Evolutionary conservation across 441 rosid species (phyloP).

Genomic region (Pelargonium cotyledonis): DNA sequence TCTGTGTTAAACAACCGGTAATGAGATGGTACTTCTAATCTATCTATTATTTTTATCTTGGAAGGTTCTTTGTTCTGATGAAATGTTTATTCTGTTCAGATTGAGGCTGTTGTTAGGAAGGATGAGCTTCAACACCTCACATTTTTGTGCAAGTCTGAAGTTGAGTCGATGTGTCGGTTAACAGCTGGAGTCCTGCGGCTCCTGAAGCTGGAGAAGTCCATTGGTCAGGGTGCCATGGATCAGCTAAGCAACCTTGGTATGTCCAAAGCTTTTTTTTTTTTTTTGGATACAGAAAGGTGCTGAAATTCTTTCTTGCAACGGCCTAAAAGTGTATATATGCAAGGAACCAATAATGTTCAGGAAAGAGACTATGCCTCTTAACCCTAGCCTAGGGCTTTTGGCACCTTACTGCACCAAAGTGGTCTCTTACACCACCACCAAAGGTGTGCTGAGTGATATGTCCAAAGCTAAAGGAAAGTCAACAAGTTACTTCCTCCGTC

Average conservation of each 20-base stretch:
- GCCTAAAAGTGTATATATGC: too few species aligned
- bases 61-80: constrained; percentile 5
- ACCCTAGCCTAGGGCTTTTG: too few species aligned
- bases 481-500: neutral
- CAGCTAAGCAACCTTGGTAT: constrained; percentile 95
- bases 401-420: too few species aligned
- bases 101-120: constrained; percentile 80
- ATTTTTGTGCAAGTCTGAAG: constrained; percentile 76
- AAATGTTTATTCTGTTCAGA: constrained; percentile 37
- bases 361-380: too few species aligned
- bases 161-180: constrained; percentile 84
- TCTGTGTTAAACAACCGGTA: constrained; percentile 89
- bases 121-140: constrained; percentile 82
- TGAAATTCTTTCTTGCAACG: too few species aligned
- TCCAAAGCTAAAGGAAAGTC: neutral
- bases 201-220: constrained; percentile 72
- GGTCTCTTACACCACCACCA: too few species aligned
- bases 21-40: constrained; percentile 18
- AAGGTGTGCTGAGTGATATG: too few species aligned
- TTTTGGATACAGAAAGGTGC: too few species aligned
- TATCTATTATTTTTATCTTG: constrained; percentile 6
- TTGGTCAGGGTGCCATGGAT: constrained; percentile 70
- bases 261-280: too few species aligned
- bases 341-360: too few species aligned
- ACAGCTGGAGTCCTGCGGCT: constrained; percentile 75